phyloP scores from a whole-genome alignment of 768 basidiomycete genomes.

The Suillus subluteus region DNA sequence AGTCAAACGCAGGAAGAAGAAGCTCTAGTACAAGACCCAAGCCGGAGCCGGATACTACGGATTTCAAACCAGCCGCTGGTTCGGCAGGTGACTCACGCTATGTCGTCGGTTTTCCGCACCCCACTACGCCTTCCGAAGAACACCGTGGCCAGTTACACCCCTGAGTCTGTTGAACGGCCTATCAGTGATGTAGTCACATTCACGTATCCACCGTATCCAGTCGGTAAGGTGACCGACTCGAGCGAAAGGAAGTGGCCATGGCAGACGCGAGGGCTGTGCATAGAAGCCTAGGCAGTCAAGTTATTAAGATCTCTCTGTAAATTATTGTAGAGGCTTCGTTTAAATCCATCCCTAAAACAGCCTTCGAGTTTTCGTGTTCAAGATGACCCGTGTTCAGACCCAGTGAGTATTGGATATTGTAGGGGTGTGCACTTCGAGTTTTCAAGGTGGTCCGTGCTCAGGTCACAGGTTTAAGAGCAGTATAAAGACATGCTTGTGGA shows the following conservation, averaged over 20 bases:
- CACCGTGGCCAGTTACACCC: not conserved
- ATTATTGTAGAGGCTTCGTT: not conserved
- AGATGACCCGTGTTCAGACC: not conserved
- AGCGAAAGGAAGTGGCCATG: not conserved
- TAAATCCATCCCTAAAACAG: not conserved
- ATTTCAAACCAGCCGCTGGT: slow-evolving; percentile 3
- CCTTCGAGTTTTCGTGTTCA: not conserved
- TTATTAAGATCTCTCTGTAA: not conserved
- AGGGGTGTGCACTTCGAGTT: not conserved
- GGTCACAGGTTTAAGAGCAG: not conserved
- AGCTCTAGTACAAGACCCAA: not conserved
- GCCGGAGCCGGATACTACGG: not conserved
- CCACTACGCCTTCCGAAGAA: not conserved
- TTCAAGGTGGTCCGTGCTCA: slow-evolving; percentile 4
- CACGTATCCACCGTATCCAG: not conserved
- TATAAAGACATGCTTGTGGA: not conserved
- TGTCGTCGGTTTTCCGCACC: not conserved
- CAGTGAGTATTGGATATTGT: not conserved
- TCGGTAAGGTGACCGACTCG: not conserved
- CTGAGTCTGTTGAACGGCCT: not conserved
- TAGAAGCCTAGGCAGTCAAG: not conserved
- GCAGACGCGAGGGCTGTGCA: not conserved
- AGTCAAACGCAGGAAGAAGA: not conserved
- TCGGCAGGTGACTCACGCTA: not conserved
- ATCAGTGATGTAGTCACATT: not conserved